phyloP scores from a whole-genome alignment of 805 yeast species.

The Pichia cephalocereana region DNA sequence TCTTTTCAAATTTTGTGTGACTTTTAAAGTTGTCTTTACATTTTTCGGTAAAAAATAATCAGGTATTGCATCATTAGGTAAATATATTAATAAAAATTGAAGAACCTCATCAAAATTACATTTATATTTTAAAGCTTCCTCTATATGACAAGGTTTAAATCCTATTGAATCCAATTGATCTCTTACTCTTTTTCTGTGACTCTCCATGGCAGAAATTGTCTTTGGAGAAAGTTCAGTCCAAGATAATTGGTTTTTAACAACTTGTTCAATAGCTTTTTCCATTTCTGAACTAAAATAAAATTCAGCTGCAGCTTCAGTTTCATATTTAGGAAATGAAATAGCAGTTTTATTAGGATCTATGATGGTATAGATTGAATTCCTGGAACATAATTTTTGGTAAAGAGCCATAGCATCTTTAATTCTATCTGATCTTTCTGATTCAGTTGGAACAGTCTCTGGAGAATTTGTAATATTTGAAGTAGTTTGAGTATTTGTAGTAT shows the following conservation, averaged over 20 bases:
- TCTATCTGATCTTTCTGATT: too few species aligned
- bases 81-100: constrained; percentile 76
- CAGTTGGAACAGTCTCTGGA: too few species aligned
- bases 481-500: too few species aligned
- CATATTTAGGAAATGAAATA: constrained; percentile 38
- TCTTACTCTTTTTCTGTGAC: background rate
- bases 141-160: constrained; percentile 58
- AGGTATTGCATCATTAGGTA: constrained; percentile 69
- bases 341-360: background rate
- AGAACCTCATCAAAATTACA: constrained; percentile 41
- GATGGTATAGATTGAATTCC: too few species aligned
- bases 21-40: background rate
- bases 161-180: constrained; percentile 37
- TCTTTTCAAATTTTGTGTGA: background rate
- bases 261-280: constrained; percentile 52
- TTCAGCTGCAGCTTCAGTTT: constrained; percentile 63
- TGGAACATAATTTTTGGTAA: too few species aligned
- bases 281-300: constrained; percentile 59
- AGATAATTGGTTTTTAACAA: constrained; percentile 46
- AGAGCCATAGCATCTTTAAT: too few species aligned
- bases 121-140: constrained; percentile 61
- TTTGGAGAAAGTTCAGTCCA: constrained; percentile 33
- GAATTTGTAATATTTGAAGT: too few species aligned
- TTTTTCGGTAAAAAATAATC: constrained; percentile 29
- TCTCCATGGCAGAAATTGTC: background rate